phyloP scores from a whole-genome alignment of 495 filamentous ascomycete species.

The Penicillium odoratum region DNA sequence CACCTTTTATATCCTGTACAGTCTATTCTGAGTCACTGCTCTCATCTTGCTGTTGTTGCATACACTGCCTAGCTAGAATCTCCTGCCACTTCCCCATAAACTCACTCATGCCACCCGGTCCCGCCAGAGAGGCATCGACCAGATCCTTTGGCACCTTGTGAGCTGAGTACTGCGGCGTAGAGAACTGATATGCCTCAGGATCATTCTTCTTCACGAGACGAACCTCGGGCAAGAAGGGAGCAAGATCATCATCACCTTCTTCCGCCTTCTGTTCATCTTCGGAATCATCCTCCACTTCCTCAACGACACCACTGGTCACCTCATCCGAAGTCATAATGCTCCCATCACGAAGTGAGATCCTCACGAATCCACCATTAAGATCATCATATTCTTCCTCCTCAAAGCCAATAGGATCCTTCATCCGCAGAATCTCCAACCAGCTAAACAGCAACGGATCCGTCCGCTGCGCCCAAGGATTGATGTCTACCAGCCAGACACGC shows the following conservation, averaged over 20 bases:
- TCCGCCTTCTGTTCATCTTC: conserved; percentile 45
- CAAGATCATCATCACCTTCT: conserved; percentile 53
- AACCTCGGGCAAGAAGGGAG: conserved; percentile 70
- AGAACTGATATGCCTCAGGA: conserved; percentile 83
- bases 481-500: conserved; percentile 82
- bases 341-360: conserved; percentile 39
- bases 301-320: conserved; percentile 15
- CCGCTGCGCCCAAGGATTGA: conserved; percentile 91
- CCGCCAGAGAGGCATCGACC: conserved; percentile 78
- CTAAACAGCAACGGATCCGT: conserved; percentile 89
- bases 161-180: conserved; percentile 83
- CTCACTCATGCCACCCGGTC: conserved; percentile 71
- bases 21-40: conserved; percentile 35
- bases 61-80: conserved; percentile 58
- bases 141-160: conserved; percentile 95
- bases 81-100: conserved; percentile 87
- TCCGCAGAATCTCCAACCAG: conserved; percentile 81
- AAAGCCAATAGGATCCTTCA: conserved; percentile 55
- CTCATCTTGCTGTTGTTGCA: conserved; percentile 48
- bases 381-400: conserved; percentile 33
- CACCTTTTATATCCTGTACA: background rate
- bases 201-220: conserved; percentile 80
- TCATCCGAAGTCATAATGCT: conserved; percentile 20
- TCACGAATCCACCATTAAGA: conserved; percentile 34
- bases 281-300: conserved; percentile 26